Evolutionary conservation across 352 stramenopile species (phyloP), one percentile per base, ranked within the genome.

Genomic region (Pythium aristosporum): DNA sequence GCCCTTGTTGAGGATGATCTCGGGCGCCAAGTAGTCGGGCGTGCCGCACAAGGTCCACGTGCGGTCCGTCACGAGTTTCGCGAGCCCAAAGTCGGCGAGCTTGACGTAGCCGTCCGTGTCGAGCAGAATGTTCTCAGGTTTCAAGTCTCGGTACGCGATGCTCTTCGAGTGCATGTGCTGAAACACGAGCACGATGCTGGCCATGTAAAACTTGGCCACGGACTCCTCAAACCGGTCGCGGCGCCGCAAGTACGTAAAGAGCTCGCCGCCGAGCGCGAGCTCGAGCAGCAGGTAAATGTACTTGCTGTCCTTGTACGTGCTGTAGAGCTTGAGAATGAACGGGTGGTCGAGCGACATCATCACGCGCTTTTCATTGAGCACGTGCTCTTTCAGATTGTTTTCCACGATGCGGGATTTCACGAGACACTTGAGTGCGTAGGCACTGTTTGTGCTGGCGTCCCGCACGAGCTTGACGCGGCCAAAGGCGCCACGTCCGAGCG

Each of bases 211-310:
- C 43, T 80, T 78, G 12, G 83, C 85, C 4, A 93, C 58, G 2
- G 80, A 74, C 32, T 93, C 84, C 25, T 91, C 77, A 54, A 97
- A 90, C 7, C 85, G 74, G 37, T 92, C 82, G 39, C 62, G 71
- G 9, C 83, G 77, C 8, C 88, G 75, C 59, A 98, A 67, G 60
- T 97, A 94, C 44, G 90, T 97, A 76, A 97, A 98, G 8, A 98
- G 79, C 68, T 98, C 93, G 7, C 92, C 93, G 10, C 92, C 93
- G 18, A 93, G 68, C 6, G 96, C 89, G 16, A 96, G 88, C 54
- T 98, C 93, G n/a, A 98, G 79, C 0, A 98, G 72, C 62, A 98
- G 85, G 63, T 96, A 98, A 11, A 98, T 72, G 57, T 88, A 91
- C 28, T 88, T 92, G 53, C 77, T 82, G 72, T 98, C 91, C 71